These are phyloP conservation scores for Drechslerella stenobrocha DNA, from an alignment of 2,329 filamentous ascomycete genomes.

Conservation along the genomic window DNA sequence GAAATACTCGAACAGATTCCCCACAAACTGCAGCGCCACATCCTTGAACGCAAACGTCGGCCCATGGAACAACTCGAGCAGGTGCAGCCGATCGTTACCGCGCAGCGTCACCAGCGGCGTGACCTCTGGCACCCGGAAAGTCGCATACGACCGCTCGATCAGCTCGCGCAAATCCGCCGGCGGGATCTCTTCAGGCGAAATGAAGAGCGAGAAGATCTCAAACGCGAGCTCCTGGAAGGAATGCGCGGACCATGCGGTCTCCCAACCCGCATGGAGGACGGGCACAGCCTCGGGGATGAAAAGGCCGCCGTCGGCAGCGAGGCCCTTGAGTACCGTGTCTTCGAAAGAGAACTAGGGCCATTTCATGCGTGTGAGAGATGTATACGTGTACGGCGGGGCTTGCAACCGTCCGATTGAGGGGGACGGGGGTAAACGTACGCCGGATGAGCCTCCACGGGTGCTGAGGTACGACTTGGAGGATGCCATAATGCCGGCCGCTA, in stretches of 20 bases:
- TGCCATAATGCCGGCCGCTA: slow-evolving; percentile 17
- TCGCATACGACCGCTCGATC: slow-evolving; percentile 81
- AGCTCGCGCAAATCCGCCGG: slow-evolving; percentile 76
- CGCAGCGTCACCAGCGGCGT: slow-evolving; percentile 80
- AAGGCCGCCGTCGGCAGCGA: slow-evolving; percentile 82
- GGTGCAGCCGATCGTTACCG: slow-evolving; percentile 70
- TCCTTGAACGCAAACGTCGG: slow-evolving; percentile 97
- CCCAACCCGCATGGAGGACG: slow-evolving; percentile 65
- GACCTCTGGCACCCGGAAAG: slow-evolving; percentile 77
- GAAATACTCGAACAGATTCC: slow-evolving; percentile 95
- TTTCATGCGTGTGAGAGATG: too few relatives aligned
- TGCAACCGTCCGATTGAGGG: slow-evolving; percentile 5
- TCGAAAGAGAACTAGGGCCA: slow-evolving; percentile 76
- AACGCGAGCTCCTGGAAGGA: slow-evolving; percentile 80
- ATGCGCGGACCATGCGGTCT: slow-evolving; percentile 73
- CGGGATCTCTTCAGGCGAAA: slow-evolving; percentile 81
- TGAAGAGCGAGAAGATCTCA: slow-evolving; percentile 83
- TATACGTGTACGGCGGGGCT: too few relatives aligned
- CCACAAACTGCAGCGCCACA: slow-evolving; percentile 87
- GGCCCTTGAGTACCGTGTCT: slow-evolving; percentile 83
- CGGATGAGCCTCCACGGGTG: slow-evolving; percentile 66
- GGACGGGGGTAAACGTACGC: slow-evolving; percentile 57
- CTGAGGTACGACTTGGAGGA: slow-evolving; percentile 63
- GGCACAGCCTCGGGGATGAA: slow-evolving; percentile 87
- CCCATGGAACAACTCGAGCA: slow-evolving; percentile 94